Percentiles rank a stretch among this genome's conserved stretches.
phyloP scores from a whole-genome alignment of 352 stramenopile species.

The Pythium periplocum region DNA sequence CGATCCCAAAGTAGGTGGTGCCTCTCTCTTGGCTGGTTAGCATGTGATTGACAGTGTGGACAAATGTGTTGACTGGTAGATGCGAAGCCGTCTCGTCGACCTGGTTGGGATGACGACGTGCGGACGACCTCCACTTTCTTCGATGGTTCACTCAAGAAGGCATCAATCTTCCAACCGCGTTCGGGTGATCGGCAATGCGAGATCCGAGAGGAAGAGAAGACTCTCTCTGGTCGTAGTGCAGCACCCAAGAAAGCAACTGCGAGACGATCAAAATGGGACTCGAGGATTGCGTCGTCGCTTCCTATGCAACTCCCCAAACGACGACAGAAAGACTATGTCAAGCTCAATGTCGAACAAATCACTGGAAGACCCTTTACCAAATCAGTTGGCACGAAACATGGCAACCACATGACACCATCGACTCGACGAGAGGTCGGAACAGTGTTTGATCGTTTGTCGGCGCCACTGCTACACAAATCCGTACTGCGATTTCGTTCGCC shows the following conservation, averaged over 20 bases:
- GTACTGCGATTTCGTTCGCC: slow-evolving; percentile 9
- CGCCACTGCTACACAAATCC: slow-evolving; percentile 10
- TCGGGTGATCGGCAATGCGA: slow-evolving; percentile 33
- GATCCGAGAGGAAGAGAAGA: slow-evolving; percentile 9
- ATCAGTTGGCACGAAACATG: slow-evolving; percentile 1
- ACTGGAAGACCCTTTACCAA: slow-evolving; percentile 21
- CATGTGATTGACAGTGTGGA: too few relatives aligned
- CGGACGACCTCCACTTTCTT: slow-evolving; percentile 25
- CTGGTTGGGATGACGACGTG: slow-evolving; percentile 44
- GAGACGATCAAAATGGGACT: slow-evolving; percentile 5
- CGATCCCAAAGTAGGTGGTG: too few relatives aligned
- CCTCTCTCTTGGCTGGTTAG: too few relatives aligned
- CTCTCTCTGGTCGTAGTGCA: neutral
- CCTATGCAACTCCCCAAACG: slow-evolving; percentile 16
- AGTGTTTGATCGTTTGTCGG: slow-evolving; percentile 43
- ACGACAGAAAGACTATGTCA: slow-evolving; percentile 46
- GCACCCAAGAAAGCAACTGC: neutral
- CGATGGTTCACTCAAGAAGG: slow-evolving; percentile 47
- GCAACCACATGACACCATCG: neutral
- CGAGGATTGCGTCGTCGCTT: slow-evolving; percentile 4
- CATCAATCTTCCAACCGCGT: slow-evolving; percentile 41
- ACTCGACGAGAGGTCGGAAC: neutral
- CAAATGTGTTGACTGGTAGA: neutral
- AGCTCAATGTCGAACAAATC: slow-evolving; percentile 48
- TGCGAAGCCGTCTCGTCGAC: slow-evolving; percentile 14